These are phyloP conservation scores for Saksenaea oblongispora DNA, from an alignment of 371 early-diverging fungal species.

Conservation along the genomic window DNA sequence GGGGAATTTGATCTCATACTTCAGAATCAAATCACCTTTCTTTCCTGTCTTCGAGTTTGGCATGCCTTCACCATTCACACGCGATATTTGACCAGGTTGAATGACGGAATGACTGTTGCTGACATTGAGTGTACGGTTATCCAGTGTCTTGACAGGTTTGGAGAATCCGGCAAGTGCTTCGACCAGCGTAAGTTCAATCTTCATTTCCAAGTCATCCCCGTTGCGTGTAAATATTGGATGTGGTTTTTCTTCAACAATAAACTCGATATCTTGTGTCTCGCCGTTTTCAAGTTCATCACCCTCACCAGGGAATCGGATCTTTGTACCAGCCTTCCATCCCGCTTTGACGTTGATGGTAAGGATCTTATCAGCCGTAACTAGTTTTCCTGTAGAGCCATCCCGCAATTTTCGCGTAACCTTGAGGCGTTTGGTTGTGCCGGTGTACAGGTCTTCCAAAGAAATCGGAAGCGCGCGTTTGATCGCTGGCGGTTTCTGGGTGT, in stretches of 20 bases:
- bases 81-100: slow-evolving; percentile 78
- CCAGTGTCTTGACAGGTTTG: slow-evolving; percentile 74
- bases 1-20: slow-evolving; percentile 84
- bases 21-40: slow-evolving; percentile 86
- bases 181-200: slow-evolving; percentile 67
- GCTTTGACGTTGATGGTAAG: slow-evolving; percentile 89
- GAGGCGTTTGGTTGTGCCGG: slow-evolving; percentile 87
- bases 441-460: slow-evolving; percentile 93
- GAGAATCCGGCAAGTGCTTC: slow-evolving; percentile 88
- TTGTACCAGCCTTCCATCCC: slow-evolving; percentile 99
- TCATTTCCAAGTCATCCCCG: slow-evolving; percentile 83
- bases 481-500: slow-evolving; percentile 53
- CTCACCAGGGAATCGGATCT: slow-evolving; percentile 90
- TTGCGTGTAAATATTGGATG: slow-evolving; percentile 86
- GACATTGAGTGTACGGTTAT: slow-evolving; percentile 74
- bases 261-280: slow-evolving; percentile 87
- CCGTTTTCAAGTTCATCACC: slow-evolving; percentile 91
- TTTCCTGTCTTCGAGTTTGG: slow-evolving; percentile 82
- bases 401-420: slow-evolving; percentile 86
- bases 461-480: slow-evolving; percentile 74
- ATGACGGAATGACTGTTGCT: slow-evolving; percentile 60
- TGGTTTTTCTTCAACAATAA: slow-evolving; percentile 94
- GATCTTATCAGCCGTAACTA: slow-evolving; percentile 74
- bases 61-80: slow-evolving; percentile 88
- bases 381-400: slow-evolving; percentile 49